Evolutionary conservation across 2,329 filamentous ascomycete genomes (phyloP).

Genomic region (Penicillium sp.): DNA sequence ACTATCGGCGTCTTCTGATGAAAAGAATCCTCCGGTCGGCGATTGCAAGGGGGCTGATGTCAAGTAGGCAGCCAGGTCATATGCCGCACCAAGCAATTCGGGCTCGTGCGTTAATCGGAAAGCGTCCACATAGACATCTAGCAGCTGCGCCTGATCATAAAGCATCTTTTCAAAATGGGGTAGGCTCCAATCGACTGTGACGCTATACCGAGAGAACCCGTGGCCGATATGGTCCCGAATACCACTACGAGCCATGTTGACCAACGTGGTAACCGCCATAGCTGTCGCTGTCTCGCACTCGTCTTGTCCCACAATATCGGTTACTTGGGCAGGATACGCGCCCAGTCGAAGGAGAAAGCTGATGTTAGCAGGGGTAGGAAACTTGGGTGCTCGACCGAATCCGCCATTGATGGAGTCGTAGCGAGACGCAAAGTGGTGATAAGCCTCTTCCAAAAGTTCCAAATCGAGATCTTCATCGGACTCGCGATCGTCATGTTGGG

Average conservation of each 20-base stretch:
- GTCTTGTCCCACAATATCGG: constrained; percentile 77
- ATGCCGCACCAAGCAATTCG: constrained; percentile 70
- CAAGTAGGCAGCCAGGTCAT: constrained; percentile 82
- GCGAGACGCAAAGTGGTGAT: constrained; percentile 69
- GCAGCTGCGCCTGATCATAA: constrained; percentile 80
- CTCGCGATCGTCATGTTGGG: constrained; percentile 40
- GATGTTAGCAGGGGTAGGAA: constrained; percentile 79
- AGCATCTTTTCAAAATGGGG: constrained; percentile 98
- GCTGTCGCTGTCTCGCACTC: constrained; percentile 67
- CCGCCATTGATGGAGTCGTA: constrained; percentile 75
- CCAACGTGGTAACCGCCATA: constrained; percentile 76
- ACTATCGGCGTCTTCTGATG: constrained; percentile 87
- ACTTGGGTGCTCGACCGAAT: constrained; percentile 77
- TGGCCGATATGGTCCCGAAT: constrained; percentile 71
- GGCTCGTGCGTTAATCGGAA: constrained; percentile 64
- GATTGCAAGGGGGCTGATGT: constrained; percentile 64
- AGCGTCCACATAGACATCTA: constrained; percentile 78
- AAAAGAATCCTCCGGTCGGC: constrained; percentile 68
- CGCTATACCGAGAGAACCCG: constrained; percentile 78
- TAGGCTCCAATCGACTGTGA: constrained; percentile 85
- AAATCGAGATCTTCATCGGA: constrained; percentile 70
- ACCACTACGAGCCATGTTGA: constrained; percentile 67
- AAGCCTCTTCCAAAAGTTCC: constrained; percentile 86
- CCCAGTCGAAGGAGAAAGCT: constrained; percentile 72
- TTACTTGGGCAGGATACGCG: constrained; percentile 64